Evolutionary conservation across 208 protist species (phyloP), one percentile per base, ranked within the genome.

Genomic region (Trypanosoma boissoni): DNA sequence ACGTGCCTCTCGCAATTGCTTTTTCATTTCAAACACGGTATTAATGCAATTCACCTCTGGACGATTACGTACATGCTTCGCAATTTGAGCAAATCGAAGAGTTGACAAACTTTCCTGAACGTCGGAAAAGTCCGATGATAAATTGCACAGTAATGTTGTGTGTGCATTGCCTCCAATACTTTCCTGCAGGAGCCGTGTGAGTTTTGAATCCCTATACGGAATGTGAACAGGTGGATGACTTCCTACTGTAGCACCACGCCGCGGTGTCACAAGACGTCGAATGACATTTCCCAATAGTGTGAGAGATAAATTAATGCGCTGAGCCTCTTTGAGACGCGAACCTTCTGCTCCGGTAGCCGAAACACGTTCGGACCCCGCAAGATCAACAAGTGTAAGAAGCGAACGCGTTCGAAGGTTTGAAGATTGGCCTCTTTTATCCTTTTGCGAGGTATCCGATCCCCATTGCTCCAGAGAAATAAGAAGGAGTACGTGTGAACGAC

Each of bases 231-330:
- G 29, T 16, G 24, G 18, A 46, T 45, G 36, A 10, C 6, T n/a
- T 18, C 43, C 10, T 7, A 20, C 16, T 42, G n/a, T n/a, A n/a
- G n/a, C 21, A 29, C 32, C n/a, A 32, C 63, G 67, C 0, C 42
- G 26, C 37, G 37, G 39, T 31, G 66, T 42, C 8, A 56, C 53
- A 1, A 98, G 63, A 3, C 65, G 53, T 1, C 86, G 68, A 69
- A 98, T 93, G 4, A 97, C 92, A 49, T 94, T 92, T 32, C 89
- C 88, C 14, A 98, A 75, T 7, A 78, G 49, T 21, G 92, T 80
- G 34, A 98, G 83, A 16, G 91, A 97, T 12, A 84, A 59, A 72
- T 98, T 98, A 74, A 98, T 97, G 27, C 62, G 63, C 54, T 86
- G 77, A 1, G 91, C 88, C 61, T 98, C 93, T 46, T 86, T 74